Evolutionary conservation across 139 green algal species (phyloP), one percentile per base, ranked within the genome.

Genomic region (Auxenochlorella protothecoides): DNA sequence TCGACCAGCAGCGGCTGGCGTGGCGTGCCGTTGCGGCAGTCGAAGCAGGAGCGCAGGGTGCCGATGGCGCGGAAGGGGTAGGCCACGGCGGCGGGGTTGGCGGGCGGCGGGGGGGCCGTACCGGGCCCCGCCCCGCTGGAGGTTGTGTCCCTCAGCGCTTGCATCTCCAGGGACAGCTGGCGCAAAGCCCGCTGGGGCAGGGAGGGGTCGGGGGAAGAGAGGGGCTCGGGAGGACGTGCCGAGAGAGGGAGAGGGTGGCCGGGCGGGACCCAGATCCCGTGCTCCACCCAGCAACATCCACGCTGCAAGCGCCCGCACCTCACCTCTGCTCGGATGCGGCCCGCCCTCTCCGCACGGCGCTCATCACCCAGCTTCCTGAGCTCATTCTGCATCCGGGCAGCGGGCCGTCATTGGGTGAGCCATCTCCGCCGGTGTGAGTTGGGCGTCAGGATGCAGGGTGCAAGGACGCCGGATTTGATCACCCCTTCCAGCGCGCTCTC

Each of bases 1-100:
- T 82, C 82, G 13, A 92, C 91, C 55, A 97, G 84, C 69, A 91
- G 85, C 2, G 91, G 89, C 78, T 97, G 91, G 2, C 91, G 77
- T 8, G 91, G 91, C 0, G 91, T 96, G 70, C 91, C 91, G 70
- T 91, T 96, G 59, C 84, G 77, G 9, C 85, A 67, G 0, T 67
- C 73, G 76, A 92, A 92, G 73, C 85, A 89, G 0, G 86, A 90
- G 3, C 65, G 69, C 12, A 90, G 61, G 16, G 78, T 62, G 27
- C 87, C 87, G 13, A 92, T 88, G 14, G 87, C 86, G 0, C 72
- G 76, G 68, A 91, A 66, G 0, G 83, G 82, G 65, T 80, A 91
- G 53, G 65, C 61, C 53, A 74, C 13, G 65, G 4, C 7, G 65
- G 15, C 72, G 55, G 69, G 66, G 44, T 0, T 70, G 66, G 2